These are phyloP conservation scores for Cercospora zeae-maydis DNA, from an alignment of 2,329 filamentous ascomycete genomes.

Conservation along the genomic window DNA sequence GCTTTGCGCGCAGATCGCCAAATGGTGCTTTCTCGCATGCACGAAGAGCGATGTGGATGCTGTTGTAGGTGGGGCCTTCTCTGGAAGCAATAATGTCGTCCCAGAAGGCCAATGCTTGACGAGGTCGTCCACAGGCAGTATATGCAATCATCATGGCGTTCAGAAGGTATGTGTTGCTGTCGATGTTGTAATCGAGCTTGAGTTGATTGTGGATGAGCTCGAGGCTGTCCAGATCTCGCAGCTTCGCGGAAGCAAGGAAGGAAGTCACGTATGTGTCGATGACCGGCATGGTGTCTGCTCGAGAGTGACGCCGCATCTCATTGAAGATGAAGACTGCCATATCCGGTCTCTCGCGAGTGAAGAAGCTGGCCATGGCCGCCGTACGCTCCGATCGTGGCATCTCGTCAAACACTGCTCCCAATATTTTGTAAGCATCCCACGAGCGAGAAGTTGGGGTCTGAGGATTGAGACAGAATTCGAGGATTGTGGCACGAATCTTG, in stretches of 20 bases:
- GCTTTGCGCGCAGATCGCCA: constrained; percentile 46
- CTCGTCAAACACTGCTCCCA: constrained; percentile 57
- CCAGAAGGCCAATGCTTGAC: constrained; percentile 75
- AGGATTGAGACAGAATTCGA: constrained; percentile 64
- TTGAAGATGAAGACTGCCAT: constrained; percentile 85
- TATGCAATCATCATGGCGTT: constrained; percentile 89
- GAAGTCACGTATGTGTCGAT: constrained; percentile 72
- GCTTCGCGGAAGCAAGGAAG: constrained; percentile 63
- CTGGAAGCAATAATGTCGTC: constrained; percentile 72
- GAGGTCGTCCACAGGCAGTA: constrained; percentile 62
- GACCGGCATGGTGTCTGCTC: constrained; percentile 61
- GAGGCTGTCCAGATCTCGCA: constrained; percentile 55
- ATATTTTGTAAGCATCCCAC: constrained; percentile 60
- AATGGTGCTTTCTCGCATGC: constrained; percentile 62
- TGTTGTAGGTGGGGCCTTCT: constrained; percentile 83
- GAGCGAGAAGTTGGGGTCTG: constrained; percentile 60
- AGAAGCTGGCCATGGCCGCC: constrained; percentile 77
- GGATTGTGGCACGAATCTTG: constrained; percentile 62
- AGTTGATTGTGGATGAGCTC: constrained; percentile 85
- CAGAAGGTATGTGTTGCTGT: constrained; percentile 69
- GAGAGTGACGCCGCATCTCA: constrained; percentile 81
- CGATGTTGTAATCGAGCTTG: constrained; percentile 81
- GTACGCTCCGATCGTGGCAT: constrained; percentile 64
- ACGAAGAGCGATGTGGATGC: constrained; percentile 75
- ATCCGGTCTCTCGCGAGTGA: constrained; percentile 71